Evolutionary conservation across 306 rosid genomes (phyloP), one percentile per base, ranked within the genome.

Genomic region (Lathyrus oleraceus): DNA sequence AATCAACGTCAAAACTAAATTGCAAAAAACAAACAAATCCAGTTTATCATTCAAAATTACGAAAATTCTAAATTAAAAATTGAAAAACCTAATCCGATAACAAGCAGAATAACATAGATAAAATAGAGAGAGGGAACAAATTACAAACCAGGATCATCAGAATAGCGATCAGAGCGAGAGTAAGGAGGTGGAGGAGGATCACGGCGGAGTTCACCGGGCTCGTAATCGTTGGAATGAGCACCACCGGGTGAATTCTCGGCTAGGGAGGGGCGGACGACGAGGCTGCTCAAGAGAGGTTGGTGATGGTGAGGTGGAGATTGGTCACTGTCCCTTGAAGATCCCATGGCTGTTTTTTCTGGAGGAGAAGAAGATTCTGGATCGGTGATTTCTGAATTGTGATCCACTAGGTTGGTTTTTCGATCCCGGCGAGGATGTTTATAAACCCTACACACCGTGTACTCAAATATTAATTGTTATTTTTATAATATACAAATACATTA

Each of bases 231-330:
- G 9, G 44, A 35, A 12, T 70, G 84, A 42, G 69, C 70, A 0
- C 67, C 51, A 2, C 43, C 6, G 58, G 71, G 71, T n/a, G 59
- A 39, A 15, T 17, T 32, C 42, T 78, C 82, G 47, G 17, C 73
- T 66, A 61, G 74, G 43, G 85, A 81, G n/a, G 83, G 83, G 39
- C 85, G 80, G 11, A 82, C 66, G 38, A 82, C 82, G 69, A 82
- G 85, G 69, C 85, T 82, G 75, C 85, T 82, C 8, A 82, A 27
- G 19, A 82, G 80, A 65, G 85, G 85, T 9, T 70, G 85, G 53
- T 82, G 85, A 23, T 81, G 85, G 52, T 77, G 82, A 16, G 82
- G 77, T 43, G 80, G 77, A 10, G 82, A 67, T 49, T 65, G 74
- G 9, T 74, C 82, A 49, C 67, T 74, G 36, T 78, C 80, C 25